Evolutionary conservation across 2,329 filamentous ascomycete genomes (phyloP).

Genomic region (Bipolaris zeicola): DNA sequence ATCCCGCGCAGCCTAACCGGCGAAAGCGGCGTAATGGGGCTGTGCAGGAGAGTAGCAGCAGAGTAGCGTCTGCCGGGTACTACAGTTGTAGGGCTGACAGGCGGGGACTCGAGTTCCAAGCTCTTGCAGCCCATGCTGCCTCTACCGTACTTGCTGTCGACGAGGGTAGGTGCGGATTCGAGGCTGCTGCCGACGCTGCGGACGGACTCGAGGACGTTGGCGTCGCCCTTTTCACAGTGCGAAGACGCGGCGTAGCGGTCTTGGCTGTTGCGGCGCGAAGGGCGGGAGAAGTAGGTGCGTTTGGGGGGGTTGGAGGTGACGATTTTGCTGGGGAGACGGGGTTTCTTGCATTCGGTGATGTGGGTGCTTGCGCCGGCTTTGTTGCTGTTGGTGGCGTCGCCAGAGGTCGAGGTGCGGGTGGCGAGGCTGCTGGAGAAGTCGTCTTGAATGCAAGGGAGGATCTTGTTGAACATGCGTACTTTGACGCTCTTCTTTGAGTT

Average conservation of each 20-base stretch:
- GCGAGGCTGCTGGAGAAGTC: slow-evolving; percentile 46
- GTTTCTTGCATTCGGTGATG: not conserved
- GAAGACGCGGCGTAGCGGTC: slow-evolving; percentile 35
- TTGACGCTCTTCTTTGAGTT: slow-evolving; percentile 10
- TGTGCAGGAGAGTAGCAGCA: slow-evolving; percentile 28
- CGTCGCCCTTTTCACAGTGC: slow-evolving; percentile 40
- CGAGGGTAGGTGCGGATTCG: slow-evolving; percentile 41
- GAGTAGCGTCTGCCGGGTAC: slow-evolving; percentile 26
- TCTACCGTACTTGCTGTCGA: slow-evolving; percentile 33
- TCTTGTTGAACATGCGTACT: slow-evolving; percentile 34
- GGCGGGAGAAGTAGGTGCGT: slow-evolving; percentile 32
- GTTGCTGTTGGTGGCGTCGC: not conserved
- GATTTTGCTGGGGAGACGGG: not conserved
- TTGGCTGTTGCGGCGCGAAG: slow-evolving; percentile 33
- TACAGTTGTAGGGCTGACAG: slow-evolving; percentile 24
- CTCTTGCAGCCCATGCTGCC: slow-evolving; percentile 26
- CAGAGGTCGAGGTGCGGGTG: slow-evolving; percentile 17
- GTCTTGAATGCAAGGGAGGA: slow-evolving; percentile 44
- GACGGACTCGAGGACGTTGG: slow-evolving; percentile 37
- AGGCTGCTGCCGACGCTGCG: slow-evolving; percentile 41
- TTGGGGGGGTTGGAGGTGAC: slow-evolving; percentile 28
- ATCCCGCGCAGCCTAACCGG: slow-evolving; percentile 33
- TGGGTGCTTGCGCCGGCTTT: not conserved
- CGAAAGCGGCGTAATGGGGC: slow-evolving; percentile 38
- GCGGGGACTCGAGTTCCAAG: slow-evolving; percentile 27